Base-by-base conservation (phyloP, 352 stramenopile species). In the Phytopythium kandeliae region DNA sequence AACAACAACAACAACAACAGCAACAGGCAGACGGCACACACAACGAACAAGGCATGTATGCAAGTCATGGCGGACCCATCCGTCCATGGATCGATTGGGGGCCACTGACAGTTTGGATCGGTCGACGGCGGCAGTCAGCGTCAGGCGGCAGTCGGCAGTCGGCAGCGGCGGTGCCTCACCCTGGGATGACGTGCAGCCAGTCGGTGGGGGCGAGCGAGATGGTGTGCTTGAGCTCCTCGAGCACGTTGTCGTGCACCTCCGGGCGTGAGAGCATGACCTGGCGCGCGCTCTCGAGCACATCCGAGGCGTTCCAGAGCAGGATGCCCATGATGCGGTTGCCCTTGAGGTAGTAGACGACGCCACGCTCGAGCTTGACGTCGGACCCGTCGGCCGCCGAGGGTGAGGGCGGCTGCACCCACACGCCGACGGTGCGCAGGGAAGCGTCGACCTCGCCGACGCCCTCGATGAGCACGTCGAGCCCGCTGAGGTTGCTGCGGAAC, bases 281-380 rank as follows among this genome's bases (percentile, higher is more conserved):
- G 16, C 85, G 80, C 24, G 89, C 88, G 35, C 67, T 88, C 41
- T 96, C 80, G 24, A 96, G 70, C 58, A 92, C 71, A 46, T 97
- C 86, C 22, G 64, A 76, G 1, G 86, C 86, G 53, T 97, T 97
- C 84, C 86, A 96, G 13, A 96, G 64, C 52, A 97, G 44, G 55
- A 97, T 89, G 42, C 89, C 89, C 58, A 95, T 86, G 55, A 97
- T 87, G 53, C 89, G 87, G 68, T 89, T 93, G 42, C 83, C 84
- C 44, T 86, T 80, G 21, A 97, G 62, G 45, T 97, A 97, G 63
- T 97, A 97, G 42, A 97, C 86, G 35, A 96, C 71, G 16, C 89
- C 89, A 36, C 89, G 82, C 45, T 92, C 67, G 51, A 84, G 96
- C 4, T 31, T 60, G 57, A 47, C 15, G 47, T 57, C 25, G 61